A percentile compares a stretch with the other conserved stretches of the same genome.
These are phyloP conservation scores for Polysphondylium violaceum DNA, from an alignment of 78 protist species.

Conservation along the genomic window DNA sequence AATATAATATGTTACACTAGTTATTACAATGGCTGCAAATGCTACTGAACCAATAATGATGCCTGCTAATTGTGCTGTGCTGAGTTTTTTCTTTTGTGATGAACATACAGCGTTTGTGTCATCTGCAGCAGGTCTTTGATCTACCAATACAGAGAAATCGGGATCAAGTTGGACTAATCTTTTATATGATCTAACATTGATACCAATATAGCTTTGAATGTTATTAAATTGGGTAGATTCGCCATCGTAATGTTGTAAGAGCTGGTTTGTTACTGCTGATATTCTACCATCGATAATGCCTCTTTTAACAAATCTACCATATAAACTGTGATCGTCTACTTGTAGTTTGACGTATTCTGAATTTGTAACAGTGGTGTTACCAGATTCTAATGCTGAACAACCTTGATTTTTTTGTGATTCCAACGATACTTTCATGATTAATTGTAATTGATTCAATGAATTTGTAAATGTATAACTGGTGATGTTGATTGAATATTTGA, in stretches of 20 bases:
- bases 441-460: not conserved
- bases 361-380: not conserved
- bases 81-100: not conserved
- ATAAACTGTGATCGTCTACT: not conserved
- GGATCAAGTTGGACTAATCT: conserved; percentile 7
- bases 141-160: conserved; percentile 1
- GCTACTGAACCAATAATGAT: conserved; percentile 8
- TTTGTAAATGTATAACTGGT: not conserved
- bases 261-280: not conserved
- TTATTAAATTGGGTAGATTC: not conserved
- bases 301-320: conserved; percentile 29
- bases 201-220: conserved; percentile 6
- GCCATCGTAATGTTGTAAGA: not conserved
- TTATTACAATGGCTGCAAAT: not conserved
- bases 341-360: conserved; percentile 5
- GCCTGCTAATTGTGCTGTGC: conserved; percentile 1
- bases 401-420: not conserved
- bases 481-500: conserved; percentile 17
- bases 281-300: conserved; percentile 15
- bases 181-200: not conserved
- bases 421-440: conserved; percentile 2
- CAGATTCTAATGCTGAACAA: conserved; percentile 15
- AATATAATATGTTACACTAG: not conserved
- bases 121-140: not conserved
- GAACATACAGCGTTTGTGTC: not conserved